Evolutionary conservation across 768 basidiomycete species (phyloP).

Genomic region (Hypsizygus marmoreus): DNA sequence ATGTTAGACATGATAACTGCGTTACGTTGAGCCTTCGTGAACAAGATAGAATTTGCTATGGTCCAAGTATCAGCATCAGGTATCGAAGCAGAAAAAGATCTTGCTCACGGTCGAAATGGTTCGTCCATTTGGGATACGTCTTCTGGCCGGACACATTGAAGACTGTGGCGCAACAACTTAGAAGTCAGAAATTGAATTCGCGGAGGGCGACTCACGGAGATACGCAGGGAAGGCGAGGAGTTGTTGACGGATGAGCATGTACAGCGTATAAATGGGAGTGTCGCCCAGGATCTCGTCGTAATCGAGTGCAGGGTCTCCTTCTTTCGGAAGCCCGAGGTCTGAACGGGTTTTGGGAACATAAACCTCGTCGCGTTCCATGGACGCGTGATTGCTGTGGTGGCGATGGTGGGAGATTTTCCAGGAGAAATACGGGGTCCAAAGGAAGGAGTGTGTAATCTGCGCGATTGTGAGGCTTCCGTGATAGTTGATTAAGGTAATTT

Average conservation of each 20-base stretch:
- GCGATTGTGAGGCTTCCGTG: slow-evolving; percentile 1
- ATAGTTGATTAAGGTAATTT: slow-evolving; percentile 11
- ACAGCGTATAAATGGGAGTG: slow-evolving; percentile 60
- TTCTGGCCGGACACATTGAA: slow-evolving; percentile 66
- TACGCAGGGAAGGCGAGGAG: slow-evolving; percentile 63
- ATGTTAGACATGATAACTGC: slow-evolving; percentile 58
- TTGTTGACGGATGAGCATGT: slow-evolving; percentile 56
- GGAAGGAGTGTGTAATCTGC: slow-evolving; percentile 45
- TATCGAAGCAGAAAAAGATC: not conserved
- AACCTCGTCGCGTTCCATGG: slow-evolving; percentile 56
- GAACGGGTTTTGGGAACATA: slow-evolving; percentile 65
- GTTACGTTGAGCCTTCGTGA: slow-evolving; percentile 51
- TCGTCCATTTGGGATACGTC: slow-evolving; percentile 59
- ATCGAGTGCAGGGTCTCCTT: slow-evolving; percentile 39
- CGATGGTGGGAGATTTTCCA: slow-evolving; percentile 58
- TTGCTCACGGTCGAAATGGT: slow-evolving; percentile 62
- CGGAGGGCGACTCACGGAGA: slow-evolving; percentile 53
- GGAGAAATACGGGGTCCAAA: slow-evolving; percentile 56
- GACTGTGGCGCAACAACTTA: slow-evolving; percentile 49
- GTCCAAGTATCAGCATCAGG: slow-evolving; percentile 28
- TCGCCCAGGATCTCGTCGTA: slow-evolving; percentile 61
- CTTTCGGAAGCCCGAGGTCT: slow-evolving; percentile 51
- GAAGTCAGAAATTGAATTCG: slow-evolving; percentile 52
- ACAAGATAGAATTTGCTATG: slow-evolving; percentile 54
- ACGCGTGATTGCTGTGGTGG: slow-evolving; percentile 52